These are phyloP conservation scores for Verruconis gallopava DNA, from an alignment of 2,329 filamentous ascomycete species.

Conservation along the genomic window DNA sequence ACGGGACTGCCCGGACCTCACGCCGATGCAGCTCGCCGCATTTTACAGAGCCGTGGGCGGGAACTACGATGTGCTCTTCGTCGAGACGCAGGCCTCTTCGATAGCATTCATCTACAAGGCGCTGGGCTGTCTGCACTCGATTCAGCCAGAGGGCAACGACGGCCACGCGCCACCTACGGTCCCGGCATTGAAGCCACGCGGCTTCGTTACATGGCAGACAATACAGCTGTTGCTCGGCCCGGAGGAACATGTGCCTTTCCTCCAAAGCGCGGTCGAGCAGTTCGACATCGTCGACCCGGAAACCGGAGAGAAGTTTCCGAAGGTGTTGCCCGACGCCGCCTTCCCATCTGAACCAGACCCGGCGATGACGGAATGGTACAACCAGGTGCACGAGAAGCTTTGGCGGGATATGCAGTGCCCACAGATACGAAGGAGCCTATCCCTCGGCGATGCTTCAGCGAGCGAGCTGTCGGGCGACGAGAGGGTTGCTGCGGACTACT, in stretches of 20 bases:
- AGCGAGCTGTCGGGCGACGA: conserved; percentile 28
- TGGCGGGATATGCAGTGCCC: conserved; percentile 38
- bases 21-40: conserved; percentile 34
- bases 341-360: conserved; percentile 63
- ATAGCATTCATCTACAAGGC: conserved; percentile 90
- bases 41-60: conserved; percentile 37
- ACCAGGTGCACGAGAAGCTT: conserved; percentile 57
- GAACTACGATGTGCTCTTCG: conserved; percentile 52
- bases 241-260: conserved; percentile 71
- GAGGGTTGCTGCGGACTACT: conserved; percentile 32
- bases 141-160: conserved; percentile 55
- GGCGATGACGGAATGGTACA: conserved; percentile 80
- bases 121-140: conserved; percentile 76
- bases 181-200: conserved; percentile 68
- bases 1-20: conserved; percentile 32
- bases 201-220: conserved; percentile 88
- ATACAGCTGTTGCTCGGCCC: conserved; percentile 81
- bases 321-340: conserved; percentile 49
- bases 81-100: conserved; percentile 56
- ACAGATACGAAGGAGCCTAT: not conserved
- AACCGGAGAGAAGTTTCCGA: conserved; percentile 45
- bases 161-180: conserved; percentile 65
- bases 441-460: conserved; percentile 13
- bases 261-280: conserved; percentile 66
- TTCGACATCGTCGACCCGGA: conserved; percentile 66